phyloP scores from a whole-genome alignment of 164 flowering plant genomes.

The Dillenia suffruticosa region DNA sequence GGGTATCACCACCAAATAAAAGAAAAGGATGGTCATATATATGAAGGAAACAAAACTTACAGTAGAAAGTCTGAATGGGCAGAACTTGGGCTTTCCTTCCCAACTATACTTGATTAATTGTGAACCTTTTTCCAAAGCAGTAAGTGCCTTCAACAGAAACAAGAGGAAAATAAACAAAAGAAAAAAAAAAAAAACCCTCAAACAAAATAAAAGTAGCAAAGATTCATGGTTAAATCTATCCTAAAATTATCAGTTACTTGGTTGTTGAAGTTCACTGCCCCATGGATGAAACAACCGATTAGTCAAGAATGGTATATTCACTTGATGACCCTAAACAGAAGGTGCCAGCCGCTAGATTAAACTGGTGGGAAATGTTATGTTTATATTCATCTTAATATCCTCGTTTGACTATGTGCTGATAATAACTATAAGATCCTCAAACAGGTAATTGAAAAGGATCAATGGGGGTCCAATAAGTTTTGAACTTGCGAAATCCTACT shows the following conservation, averaged over 20 bases:
- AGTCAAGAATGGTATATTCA: too few relatives aligned
- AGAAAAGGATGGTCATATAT: not conserved
- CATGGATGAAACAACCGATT: too few relatives aligned
- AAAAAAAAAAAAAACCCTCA: not conserved
- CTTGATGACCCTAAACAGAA: too few relatives aligned
- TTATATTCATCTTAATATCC: too few relatives aligned
- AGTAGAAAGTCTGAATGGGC: conserved; percentile 77
- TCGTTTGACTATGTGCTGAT: too few relatives aligned
- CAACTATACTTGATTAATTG: conserved; percentile 86
- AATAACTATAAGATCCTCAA: too few relatives aligned
- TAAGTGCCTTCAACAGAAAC: conserved; percentile 54
- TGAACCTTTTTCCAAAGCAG: conserved; percentile 85
- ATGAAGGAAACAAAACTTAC: conserved; percentile 35
- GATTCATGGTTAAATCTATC: not conserved
- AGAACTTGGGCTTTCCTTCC: conserved; percentile 88
- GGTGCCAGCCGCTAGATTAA: too few relatives aligned
- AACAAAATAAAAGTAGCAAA: not conserved
- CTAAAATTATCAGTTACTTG: not conserved
- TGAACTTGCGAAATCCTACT: too few relatives aligned
- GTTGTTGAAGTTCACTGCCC: too few relatives aligned
- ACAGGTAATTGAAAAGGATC: too few relatives aligned
- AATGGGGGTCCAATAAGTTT: conserved; percentile 6
- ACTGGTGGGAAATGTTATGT: conserved; percentile 10
- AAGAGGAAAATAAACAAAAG: not conserved
- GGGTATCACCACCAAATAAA: not conserved